Base-by-base conservation (phyloP, 2,329 filamentous ascomycete species). In the Fusarium anthophilum region DNA sequence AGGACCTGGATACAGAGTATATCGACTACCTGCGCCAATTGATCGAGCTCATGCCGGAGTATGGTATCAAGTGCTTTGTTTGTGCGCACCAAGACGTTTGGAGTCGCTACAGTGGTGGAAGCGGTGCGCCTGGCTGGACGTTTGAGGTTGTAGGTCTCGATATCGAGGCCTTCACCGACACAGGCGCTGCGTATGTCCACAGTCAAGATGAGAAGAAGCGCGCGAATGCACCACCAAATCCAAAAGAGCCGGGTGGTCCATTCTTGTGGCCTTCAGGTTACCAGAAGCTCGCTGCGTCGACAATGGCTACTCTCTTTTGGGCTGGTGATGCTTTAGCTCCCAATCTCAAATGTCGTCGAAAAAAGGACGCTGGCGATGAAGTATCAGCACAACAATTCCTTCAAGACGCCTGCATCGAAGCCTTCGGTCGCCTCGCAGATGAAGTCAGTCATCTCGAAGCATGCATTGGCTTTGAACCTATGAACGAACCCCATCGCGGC, bases 11-110 rank as follows among this genome's bases (percentile, higher is more conserved):
- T 63, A 61, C 81, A 12, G 82, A 83, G 63, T 85, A 85, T 59
- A 81, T 85, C 14, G 78, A 70, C 8, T 85, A 84, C 60, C 74
- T 85, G 15, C 78, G 79, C 17, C 70, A 76, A 30, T 79, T 85
- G 24, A 71, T 85, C 8, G 78, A 81, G 38, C 65, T 83, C 60
- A 84, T 84, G 78, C 80, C 82, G 0, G 65, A 72, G 45, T 83
- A 82, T 53, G 83, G 83, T 28, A 77, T 85, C 50, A 81, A 81
- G 63, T 83, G 83, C 70, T 85, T 85, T 65, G 61, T 85, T n/a
- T 84, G 84, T 65, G 83, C 82, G 1, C 83, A 85, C 28, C 83
- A 85, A 69, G 83, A 85, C 48, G 83, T 84, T 17, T 85, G 83
- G 83, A 84, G 83, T 51, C 78, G 83, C 10, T 84, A 82, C 63